Evolutionary conservation across 805 yeast genomes (phyloP).

Genomic region (Metschnikowia anglica): DNA sequence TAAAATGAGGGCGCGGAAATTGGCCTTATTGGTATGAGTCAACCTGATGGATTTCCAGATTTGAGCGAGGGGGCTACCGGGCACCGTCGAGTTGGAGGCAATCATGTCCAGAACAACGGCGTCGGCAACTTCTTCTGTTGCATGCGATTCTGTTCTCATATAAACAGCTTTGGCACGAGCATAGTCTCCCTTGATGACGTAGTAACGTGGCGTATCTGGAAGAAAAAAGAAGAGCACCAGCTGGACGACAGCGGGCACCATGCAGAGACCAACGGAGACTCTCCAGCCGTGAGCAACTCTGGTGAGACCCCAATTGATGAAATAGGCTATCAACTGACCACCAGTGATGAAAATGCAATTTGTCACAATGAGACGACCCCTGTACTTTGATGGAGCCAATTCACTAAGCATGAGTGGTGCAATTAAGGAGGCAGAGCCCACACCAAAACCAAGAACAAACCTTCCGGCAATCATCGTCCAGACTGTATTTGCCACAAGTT

Average conservation of each 20-base stretch:
- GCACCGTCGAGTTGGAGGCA: slow-evolving; percentile 41
- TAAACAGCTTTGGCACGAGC: slow-evolving; percentile 70
- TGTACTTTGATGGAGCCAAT: slow-evolving; percentile 85
- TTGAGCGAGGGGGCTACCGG: slow-evolving; percentile 46
- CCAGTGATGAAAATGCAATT: slow-evolving; percentile 90
- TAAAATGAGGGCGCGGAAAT: slow-evolving; percentile 83
- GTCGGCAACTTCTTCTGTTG: slow-evolving; percentile 62
- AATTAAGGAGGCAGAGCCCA: slow-evolving; percentile 88
- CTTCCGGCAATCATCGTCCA: slow-evolving; percentile 94
- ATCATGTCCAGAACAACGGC: slow-evolving; percentile 68
- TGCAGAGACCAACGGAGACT: slow-evolving; percentile 82
- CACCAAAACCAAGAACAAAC: slow-evolving; percentile 93
- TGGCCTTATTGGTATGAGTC: slow-evolving; percentile 68
- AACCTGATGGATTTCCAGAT: slow-evolving; percentile 61
- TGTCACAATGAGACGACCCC: slow-evolving; percentile 88
- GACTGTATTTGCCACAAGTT: slow-evolving; percentile 73
- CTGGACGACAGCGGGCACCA: slow-evolving; percentile 83
- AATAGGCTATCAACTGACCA: slow-evolving; percentile 93
- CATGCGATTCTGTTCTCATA: slow-evolving; percentile 57
- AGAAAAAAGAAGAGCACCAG: slow-evolving; percentile 73
- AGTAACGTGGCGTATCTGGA: slow-evolving; percentile 94
- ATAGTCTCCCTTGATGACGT: slow-evolving; percentile 65
- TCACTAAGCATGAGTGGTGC: slow-evolving; percentile 94
- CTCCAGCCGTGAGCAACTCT: slow-evolving; percentile 86
- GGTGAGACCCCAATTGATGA: slow-evolving; percentile 83